A percentile compares a stretch with the other conserved stretches of the same genome.
Conservation (phyloP, 1,284 basidiomycete genomes). For the Cerrena zonata region DNA sequence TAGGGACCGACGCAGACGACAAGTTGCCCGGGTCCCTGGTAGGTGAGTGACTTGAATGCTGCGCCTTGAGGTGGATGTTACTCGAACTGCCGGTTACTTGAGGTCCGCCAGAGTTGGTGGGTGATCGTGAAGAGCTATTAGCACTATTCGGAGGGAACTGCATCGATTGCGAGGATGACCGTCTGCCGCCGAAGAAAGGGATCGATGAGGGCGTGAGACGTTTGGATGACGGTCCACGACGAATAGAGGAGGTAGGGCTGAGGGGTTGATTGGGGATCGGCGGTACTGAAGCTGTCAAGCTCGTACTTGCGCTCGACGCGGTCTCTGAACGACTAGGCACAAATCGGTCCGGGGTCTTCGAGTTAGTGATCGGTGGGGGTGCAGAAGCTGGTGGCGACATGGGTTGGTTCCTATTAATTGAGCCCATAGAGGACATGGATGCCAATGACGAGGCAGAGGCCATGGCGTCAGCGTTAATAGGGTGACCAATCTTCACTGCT, state of each 20-base stretch:
- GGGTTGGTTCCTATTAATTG: conserved; percentile 46
- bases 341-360: conserved; percentile 55
- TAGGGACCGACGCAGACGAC: conserved; percentile 49
- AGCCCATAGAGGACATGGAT: conserved; percentile 68
- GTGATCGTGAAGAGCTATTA: conserved; percentile 37
- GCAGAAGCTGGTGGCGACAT: conserved; percentile 29
- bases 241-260: conserved; percentile 62
- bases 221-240: conserved; percentile 66
- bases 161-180: conserved; percentile 86
- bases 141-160: conserved; percentile 35
- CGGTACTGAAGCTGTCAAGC: conserved; percentile 44
- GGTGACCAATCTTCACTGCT: conserved; percentile 53
- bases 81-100: conserved; percentile 18
- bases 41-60: conserved; percentile 42
- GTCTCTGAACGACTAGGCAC: conserved; percentile 61
- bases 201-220: conserved; percentile 90
- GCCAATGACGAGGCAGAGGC: conserved; percentile 65
- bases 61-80: conserved; percentile 29
- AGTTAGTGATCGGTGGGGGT: conserved; percentile 23
- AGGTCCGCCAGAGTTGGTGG: conserved; percentile 38
- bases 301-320: conserved; percentile 66
- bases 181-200: conserved; percentile 91
- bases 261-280: conserved; percentile 52
- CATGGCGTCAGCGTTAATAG: conserved; percentile 68
- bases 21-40: conserved; percentile 44